phyloP scores from a whole-genome alignment of 208 protist genomes.

The Zelonia costaricensis region DNA sequence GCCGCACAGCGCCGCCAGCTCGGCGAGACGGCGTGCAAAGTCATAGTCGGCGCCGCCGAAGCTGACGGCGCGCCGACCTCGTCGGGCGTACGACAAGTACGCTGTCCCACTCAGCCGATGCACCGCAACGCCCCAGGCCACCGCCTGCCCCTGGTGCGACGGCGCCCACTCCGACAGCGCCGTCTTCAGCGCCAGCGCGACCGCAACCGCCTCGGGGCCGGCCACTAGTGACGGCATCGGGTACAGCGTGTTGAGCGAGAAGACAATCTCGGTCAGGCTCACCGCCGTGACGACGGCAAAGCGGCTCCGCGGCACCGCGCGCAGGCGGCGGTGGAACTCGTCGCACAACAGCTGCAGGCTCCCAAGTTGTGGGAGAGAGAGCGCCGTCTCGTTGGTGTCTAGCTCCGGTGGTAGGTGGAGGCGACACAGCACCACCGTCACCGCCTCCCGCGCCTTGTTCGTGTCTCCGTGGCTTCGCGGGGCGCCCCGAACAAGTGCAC shows the following conservation, averaged over 20 bases:
- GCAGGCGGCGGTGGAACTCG: conserved; percentile 20
- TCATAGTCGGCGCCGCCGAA: conserved; percentile 23
- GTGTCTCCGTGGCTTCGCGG: conserved; percentile 11
- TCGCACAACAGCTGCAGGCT: conserved; percentile 15
- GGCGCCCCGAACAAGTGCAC: conserved; percentile 6
- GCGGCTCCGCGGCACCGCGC: conserved; percentile 2
- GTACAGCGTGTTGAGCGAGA: conserved; percentile 23
- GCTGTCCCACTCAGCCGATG: conserved; percentile 20
- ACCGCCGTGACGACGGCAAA: conserved; percentile 19
- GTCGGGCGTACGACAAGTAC: conserved; percentile 8
- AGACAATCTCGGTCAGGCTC: conserved; percentile 22
- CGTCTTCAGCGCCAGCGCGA: conserved; percentile 12
- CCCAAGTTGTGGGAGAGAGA: conserved; percentile 5
- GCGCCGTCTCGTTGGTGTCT: background rate
- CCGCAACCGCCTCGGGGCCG: conserved; percentile 9
- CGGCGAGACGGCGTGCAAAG: conserved; percentile 14
- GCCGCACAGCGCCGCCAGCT: conserved; percentile 19
- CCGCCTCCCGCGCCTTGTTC: conserved; percentile 17
- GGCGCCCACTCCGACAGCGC: conserved; percentile 18
- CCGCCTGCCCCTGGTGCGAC: background rate
- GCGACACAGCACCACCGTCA: conserved; percentile 30
- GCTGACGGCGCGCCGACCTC: conserved; percentile 18
- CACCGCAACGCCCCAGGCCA: conserved; percentile 25
- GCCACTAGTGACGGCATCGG: conserved; percentile 24
- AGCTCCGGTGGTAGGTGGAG: conserved; percentile 9